A percentile compares a stretch with the other conserved stretches of the same genome.
Conservation (phyloP, 805 yeast genomes). For the Debaryomyces hansenii region DNA sequence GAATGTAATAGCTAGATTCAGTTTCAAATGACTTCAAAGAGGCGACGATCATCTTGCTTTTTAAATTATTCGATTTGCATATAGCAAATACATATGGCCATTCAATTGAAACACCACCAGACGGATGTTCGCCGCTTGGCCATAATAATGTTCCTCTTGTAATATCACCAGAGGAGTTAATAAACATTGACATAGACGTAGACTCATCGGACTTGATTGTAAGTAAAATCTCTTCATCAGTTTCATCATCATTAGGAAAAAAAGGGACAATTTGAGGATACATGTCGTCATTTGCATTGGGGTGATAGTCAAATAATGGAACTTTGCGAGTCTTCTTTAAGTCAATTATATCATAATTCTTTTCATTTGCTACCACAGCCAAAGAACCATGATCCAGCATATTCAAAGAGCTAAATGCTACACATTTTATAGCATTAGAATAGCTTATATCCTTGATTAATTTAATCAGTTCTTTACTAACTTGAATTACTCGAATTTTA, state of each 20-base stretch:
- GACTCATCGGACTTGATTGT: constrained; percentile 31
- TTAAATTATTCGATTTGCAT: constrained; percentile 11
- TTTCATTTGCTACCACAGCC: constrained; percentile 31
- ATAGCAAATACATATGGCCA: constrained; percentile 41
- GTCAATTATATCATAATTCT: constrained; percentile 38
- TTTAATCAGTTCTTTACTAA: constrained; percentile 24
- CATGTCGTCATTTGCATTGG: constrained; percentile 4
- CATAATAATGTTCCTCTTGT: constrained; percentile 43
- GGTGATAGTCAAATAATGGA: constrained; percentile 34
- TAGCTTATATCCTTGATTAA: constrained; percentile 35
- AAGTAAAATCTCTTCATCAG: constrained; percentile 32
- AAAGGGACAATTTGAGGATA: constrained; percentile 26
- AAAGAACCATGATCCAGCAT: constrained; percentile 28
- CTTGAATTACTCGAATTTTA: constrained; percentile 32
- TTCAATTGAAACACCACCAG: constrained; percentile 26
- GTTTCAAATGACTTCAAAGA: neutral
- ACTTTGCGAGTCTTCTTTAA: constrained; percentile 30
- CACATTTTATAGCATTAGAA: constrained; percentile 24
- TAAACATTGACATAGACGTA: constrained; percentile 42
- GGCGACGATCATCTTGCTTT: neutral
- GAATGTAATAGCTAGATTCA: neutral
- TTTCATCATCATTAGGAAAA: constrained; percentile 14
- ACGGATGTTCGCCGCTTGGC: constrained; percentile 36
- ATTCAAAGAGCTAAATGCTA: constrained; percentile 25
- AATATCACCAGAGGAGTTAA: constrained; percentile 38